These are phyloP conservation scores for Russula abietina DNA, from an alignment of 768 basidiomycete species.

Conservation along the genomic window DNA sequence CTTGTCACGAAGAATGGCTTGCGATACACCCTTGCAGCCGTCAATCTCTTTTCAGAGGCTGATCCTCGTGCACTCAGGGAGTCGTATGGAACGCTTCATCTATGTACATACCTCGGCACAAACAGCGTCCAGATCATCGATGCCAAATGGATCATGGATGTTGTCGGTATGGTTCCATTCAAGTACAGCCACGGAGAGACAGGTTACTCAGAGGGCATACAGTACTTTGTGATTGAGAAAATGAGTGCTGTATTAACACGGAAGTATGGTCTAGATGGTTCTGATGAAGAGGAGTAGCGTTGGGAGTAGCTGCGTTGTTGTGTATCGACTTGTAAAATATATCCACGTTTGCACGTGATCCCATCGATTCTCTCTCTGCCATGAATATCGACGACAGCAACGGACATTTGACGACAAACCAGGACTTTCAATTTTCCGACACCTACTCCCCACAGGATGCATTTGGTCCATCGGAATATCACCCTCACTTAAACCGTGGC, in stretches of 20 bases:
- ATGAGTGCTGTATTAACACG: not conserved
- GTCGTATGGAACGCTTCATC: not conserved
- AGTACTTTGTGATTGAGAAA: not conserved
- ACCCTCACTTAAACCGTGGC: too few relatives aligned
- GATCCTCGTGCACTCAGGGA: not conserved
- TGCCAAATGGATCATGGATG: not conserved
- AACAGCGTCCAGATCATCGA: not conserved
- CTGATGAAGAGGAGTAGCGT: too few relatives aligned
- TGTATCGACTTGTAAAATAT: too few relatives aligned
- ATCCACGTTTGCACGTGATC: too few relatives aligned
- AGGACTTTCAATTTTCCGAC: too few relatives aligned
- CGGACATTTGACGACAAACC: too few relatives aligned
- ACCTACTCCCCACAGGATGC: too few relatives aligned
- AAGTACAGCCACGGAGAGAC: not conserved
- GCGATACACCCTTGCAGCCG: not conserved
- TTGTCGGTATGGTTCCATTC: not conserved
- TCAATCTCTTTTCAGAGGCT: not conserved
- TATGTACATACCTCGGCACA: not conserved
- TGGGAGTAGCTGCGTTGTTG: too few relatives aligned
- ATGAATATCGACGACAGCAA: too few relatives aligned
- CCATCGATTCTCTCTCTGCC: too few relatives aligned
- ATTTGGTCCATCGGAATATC: too few relatives aligned
- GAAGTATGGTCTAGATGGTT: not conserved
- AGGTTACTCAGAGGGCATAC: not conserved
- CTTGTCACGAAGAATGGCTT: not conserved